These are phyloP conservation scores for Lenzites betulinus DNA, from an alignment of 768 basidiomycete species.

Conservation along the genomic window DNA sequence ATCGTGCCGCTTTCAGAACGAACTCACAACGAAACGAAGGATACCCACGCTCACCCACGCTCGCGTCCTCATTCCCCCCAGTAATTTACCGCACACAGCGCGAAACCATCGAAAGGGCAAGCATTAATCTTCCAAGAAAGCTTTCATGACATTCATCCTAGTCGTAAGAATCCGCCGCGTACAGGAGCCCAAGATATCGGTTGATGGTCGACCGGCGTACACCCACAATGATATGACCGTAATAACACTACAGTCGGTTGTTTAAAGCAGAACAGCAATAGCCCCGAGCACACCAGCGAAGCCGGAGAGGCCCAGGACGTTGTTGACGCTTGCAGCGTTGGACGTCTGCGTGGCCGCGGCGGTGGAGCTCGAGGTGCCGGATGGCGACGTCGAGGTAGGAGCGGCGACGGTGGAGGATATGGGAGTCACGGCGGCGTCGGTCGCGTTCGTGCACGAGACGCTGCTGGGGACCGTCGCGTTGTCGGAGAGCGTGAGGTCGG, in stretches of 20 bases:
- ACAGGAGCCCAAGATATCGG: too few species aligned
- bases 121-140: too few species aligned
- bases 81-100: too few species aligned
- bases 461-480: conserved; percentile 51
- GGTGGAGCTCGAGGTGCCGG: conserved; percentile 16
- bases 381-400: conserved; percentile 5
- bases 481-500: conserved; percentile 72
- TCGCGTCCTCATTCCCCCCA: too few species aligned
- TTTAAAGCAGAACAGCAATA: conserved; percentile 11
- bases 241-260: not conserved
- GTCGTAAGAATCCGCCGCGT: too few species aligned
- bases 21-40: too few species aligned
- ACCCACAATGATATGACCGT: not conserved
- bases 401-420: conserved; percentile 3
- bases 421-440: conserved; percentile 19
- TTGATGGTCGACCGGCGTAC: not conserved
- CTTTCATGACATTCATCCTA: too few species aligned
- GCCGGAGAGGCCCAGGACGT: conserved; percentile 10
- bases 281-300: conserved; percentile 12
- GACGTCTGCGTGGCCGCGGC: conserved; percentile 11
- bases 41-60: too few species aligned
- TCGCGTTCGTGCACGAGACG: conserved; percentile 39
- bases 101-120: too few species aligned
- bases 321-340: conserved; percentile 5
- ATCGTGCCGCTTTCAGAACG: too few species aligned